Evolutionary conservation across 2,329 filamentous ascomycete species (phyloP), one percentile per base, ranked within the genome.

Genomic region (Trichophyton equinum): DNA sequence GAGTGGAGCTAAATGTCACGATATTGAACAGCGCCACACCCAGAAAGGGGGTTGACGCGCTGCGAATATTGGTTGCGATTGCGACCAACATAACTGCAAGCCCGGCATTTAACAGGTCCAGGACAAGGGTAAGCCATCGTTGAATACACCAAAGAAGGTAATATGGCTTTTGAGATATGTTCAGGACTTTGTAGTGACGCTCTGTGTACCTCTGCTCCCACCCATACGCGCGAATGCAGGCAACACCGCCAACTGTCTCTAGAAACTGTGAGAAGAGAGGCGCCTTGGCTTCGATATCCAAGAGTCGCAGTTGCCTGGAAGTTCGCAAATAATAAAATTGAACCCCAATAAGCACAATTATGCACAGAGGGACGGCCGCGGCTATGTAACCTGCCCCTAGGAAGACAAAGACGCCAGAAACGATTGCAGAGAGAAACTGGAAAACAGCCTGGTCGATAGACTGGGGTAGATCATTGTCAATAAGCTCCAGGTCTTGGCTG

Each of bases 401-500:
- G 18, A 44, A 40, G 13, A 57, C 55, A 5, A 57, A 20, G 0
- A 57, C 55, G 4, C 36, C 55, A 11, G 55, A 42, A 22, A 57
- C 55, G 5, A 57, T 57, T 13, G 55, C 22, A 15, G 55, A 18
- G 6, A 57, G n/a, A 36, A 57, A 57, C 18, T 57, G 55, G 18
- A 57, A 57, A 27, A 57, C 15, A n/a, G 27, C 20, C 9, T 57
- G 55, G 36, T 57, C 55, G 18, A 57, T 13, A 7, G 55, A 40
- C n/a, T 40, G 33, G 20, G 73, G 72, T 13, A 79, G 66, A 53
- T 76, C 72, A 62, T 70, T 73, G 57, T 79, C 77, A 13, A 79
- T 75, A n/a, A 79, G 67, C 59, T 73, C 68, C 3, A 79, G 68
- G 67, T 80, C 77, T 62, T 79, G 77, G n/a, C 72, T 75, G 65